Evolutionary conservation across 176 grass and related monocot species (phyloP).

Genomic region (Raddia distichophylla): DNA sequence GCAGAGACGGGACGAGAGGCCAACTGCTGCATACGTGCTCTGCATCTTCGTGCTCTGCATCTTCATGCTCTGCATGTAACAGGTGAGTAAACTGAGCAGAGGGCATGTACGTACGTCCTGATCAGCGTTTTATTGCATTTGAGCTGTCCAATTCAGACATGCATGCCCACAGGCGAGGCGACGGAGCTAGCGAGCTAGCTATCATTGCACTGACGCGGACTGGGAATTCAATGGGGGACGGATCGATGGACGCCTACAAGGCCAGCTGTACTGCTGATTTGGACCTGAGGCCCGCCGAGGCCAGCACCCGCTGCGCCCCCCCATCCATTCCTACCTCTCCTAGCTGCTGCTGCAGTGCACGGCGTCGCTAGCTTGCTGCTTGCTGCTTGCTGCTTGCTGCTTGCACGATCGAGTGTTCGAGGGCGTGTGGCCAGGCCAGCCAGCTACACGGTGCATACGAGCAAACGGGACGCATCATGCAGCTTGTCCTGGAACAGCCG

Average conservation of each 20-base stretch:
- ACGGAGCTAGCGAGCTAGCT: neutral
- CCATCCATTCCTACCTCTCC: neutral
- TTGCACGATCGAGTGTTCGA: neutral
- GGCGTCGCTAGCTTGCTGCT: no score
- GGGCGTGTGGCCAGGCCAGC: neutral
- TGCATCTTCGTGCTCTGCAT: neutral
- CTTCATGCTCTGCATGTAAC: neutral
- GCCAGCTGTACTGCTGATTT: neutral
- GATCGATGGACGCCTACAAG: neutral
- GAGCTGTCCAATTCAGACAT: no score
- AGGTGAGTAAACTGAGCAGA: neutral
- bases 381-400: no score
- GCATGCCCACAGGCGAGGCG: neutral
- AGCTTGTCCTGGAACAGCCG: constrained; percentile 28
- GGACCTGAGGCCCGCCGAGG: neutral
- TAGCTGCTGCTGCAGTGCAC: no score
- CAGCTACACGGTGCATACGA: neutral
- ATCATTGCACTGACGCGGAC: constrained; percentile 37
- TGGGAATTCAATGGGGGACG: neutral
- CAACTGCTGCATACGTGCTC: neutral
- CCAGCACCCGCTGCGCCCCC: neutral
- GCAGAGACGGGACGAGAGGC: neutral
- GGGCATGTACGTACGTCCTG: neutral
- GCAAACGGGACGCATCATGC: neutral
- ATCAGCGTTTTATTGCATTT: no score